Evolutionary conservation across 805 yeast species (phyloP).

Genomic region (Lipomyces japonicus): DNA sequence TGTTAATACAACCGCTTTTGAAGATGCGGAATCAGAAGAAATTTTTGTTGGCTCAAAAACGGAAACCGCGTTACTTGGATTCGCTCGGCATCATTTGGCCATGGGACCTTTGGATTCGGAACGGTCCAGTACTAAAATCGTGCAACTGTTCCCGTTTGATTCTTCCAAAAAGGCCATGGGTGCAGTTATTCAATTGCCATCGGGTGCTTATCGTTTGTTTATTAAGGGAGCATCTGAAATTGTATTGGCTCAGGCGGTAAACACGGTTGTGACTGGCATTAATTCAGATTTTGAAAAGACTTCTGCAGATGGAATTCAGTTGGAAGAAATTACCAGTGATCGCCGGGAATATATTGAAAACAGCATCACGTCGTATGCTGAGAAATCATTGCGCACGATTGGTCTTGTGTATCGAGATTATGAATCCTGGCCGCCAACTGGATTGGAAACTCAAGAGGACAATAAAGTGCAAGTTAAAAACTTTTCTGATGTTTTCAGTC

Average conservation of each 20-base stretch:
- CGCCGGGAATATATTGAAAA: slow-evolving; percentile 37
- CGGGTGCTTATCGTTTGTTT: slow-evolving; percentile 51
- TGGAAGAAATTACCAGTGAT: slow-evolving; percentile 4
- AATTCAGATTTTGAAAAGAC: slow-evolving; percentile 31
- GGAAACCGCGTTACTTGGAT: slow-evolving; percentile 76
- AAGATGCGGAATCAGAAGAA: slow-evolving; percentile 45
- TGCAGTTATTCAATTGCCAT: slow-evolving; percentile 53
- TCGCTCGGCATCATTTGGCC: slow-evolving; percentile 59
- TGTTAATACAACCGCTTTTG: slow-evolving; percentile 88
- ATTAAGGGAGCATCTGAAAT: slow-evolving; percentile 96
- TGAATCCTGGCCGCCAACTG: slow-evolving; percentile 66
- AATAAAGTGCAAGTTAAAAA: slow-evolving; percentile 26
- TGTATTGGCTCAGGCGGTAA: slow-evolving; percentile 47
- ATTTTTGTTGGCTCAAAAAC: slow-evolving; percentile 89
- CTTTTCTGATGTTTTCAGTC: slow-evolving; percentile 28
- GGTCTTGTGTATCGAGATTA: slow-evolving; percentile 81
- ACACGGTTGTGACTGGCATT: slow-evolving; percentile 26
- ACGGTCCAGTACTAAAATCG: slow-evolving; percentile 47
- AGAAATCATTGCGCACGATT: slow-evolving; percentile 78
- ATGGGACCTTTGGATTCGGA: slow-evolving; percentile 47
- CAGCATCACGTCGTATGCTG: slow-evolving; percentile 59
- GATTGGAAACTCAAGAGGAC: slow-evolving; percentile 31
- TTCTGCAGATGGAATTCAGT: slow-evolving; percentile 29
- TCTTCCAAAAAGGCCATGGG: slow-evolving; percentile 93
- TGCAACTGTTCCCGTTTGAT: slow-evolving; percentile 84